These are phyloP conservation scores for Ascocoryne sarcoides DNA, from an alignment of 2,329 filamentous ascomycete genomes.

Conservation along the genomic window DNA sequence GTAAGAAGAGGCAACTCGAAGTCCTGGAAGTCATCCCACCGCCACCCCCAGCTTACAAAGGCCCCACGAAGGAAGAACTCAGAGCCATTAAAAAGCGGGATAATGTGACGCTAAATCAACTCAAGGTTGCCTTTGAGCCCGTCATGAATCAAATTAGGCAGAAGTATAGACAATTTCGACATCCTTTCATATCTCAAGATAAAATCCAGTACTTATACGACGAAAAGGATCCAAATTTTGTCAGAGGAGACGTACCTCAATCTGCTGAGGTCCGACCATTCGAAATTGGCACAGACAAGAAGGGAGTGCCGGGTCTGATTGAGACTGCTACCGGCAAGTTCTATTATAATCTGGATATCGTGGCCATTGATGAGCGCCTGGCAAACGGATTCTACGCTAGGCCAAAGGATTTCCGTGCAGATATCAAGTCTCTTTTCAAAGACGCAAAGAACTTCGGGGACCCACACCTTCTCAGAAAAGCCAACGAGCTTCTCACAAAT, in stretches of 20 bases:
- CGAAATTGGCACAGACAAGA: slow-evolving; percentile 69
- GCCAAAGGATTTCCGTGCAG: slow-evolving; percentile 78
- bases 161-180: slow-evolving; percentile 82
- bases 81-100: slow-evolving; percentile 76
- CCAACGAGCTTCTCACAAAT: slow-evolving; percentile 85
- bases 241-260: slow-evolving; percentile 44
- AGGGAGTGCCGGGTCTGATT: slow-evolving; percentile 67
- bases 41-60: slow-evolving; percentile 47
- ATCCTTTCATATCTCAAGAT: slow-evolving; percentile 64
- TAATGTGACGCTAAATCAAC: slow-evolving; percentile 69
- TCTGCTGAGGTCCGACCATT: slow-evolving; percentile 72
- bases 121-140: slow-evolving; percentile 84
- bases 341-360: slow-evolving; percentile 90
- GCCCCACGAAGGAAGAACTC: slow-evolving; percentile 67
- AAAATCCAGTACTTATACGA: slow-evolving; percentile 76
- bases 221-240: slow-evolving; percentile 67
- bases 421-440: slow-evolving; percentile 76
- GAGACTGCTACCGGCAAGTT: slow-evolving; percentile 74
- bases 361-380: slow-evolving; percentile 89
- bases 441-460: slow-evolving; percentile 81
- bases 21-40: slow-evolving; percentile 66
- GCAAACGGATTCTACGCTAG: slow-evolving; percentile 95
- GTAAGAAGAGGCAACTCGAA: slow-evolving; percentile 79
- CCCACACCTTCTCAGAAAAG: slow-evolving; percentile 71
- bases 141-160: slow-evolving; percentile 96